These are phyloP conservation scores for Solanum rostratum DNA, from an alignment of 257 asterid genomes.

Conservation along the genomic window DNA sequence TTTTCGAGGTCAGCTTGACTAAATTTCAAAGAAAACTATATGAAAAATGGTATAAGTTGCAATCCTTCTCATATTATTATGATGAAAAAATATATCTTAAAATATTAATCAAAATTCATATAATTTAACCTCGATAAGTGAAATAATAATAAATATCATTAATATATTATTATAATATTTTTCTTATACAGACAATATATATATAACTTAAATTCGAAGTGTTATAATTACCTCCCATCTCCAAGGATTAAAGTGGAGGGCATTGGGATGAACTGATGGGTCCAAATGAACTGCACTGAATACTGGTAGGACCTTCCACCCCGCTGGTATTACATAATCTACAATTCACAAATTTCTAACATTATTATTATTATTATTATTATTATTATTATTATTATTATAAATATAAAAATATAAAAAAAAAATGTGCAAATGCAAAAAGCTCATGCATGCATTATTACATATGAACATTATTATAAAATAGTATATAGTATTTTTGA, in stretches of 20 bases:
- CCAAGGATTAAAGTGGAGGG: slow-evolving; percentile 54
- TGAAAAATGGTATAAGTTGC: too few species aligned
- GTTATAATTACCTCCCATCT: slow-evolving; percentile 55
- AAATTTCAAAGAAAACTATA: too few species aligned
- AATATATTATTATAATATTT: background rate
- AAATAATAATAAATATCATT: too few species aligned
- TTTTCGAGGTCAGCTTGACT: too few species aligned
- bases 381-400: too few species aligned
- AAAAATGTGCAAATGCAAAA: background rate
- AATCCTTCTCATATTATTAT: too few species aligned
- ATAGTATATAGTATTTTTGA: background rate
- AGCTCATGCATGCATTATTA: slow-evolving; percentile 33
- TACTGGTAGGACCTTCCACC: slow-evolving; percentile 83
- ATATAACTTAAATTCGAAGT: background rate
- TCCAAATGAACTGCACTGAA: slow-evolving; percentile 75
- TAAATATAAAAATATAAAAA: background rate
- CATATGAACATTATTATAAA: background rate
- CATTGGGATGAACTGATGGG: slow-evolving; percentile 43
- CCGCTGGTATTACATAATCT: slow-evolving; percentile 68
- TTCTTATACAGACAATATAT: background rate
- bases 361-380: background rate
- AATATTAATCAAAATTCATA: too few species aligned
- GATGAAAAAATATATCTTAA: too few species aligned
- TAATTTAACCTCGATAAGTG: too few species aligned
- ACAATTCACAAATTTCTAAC: background rate